Percentiles rank a stretch among this genome's conserved stretches.
phyloP scores from a whole-genome alignment of 331 rosid species.

The Spiraea crenata region DNA sequence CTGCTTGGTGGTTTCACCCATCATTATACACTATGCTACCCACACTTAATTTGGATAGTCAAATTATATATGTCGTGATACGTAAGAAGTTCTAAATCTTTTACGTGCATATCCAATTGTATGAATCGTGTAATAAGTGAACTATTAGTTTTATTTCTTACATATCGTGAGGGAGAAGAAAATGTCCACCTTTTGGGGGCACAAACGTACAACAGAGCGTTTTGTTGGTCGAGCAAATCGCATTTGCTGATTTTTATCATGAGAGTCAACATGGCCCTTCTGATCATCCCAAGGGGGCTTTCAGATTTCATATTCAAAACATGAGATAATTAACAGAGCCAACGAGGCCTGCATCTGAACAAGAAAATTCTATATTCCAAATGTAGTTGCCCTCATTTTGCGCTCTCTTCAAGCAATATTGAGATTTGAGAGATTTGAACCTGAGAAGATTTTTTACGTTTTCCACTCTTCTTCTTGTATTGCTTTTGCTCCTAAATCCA shows the following conservation, averaged over 20 bases:
- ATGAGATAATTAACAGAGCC: too few relatives aligned
- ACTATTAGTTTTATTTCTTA: neutral
- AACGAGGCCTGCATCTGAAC: neutral
- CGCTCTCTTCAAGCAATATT: too few relatives aligned
- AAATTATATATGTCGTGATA: slow-evolving; percentile 1
- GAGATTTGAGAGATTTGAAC: too few relatives aligned
- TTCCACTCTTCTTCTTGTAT: neutral
- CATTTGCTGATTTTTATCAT: slow-evolving; percentile 12
- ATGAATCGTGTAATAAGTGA: too few relatives aligned
- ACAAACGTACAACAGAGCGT: slow-evolving; percentile 13
- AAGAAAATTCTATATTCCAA: neutral
- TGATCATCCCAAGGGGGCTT: slow-evolving; percentile 20
- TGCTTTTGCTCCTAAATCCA: slow-evolving; percentile 25
- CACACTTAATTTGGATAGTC: too few relatives aligned
- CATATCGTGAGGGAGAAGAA: slow-evolving; percentile 39
- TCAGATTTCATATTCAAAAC: too few relatives aligned
- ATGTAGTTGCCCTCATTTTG: neutral
- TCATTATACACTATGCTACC: neutral
- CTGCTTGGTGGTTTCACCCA: neutral
- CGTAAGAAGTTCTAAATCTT: slow-evolving; percentile 2
- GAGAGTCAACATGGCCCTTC: slow-evolving; percentile 11
- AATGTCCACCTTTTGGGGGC: slow-evolving; percentile 9
- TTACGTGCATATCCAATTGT: neutral
- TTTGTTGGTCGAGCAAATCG: slow-evolving; percentile 23
- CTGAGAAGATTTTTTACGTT: too few relatives aligned